Percentiles rank a stretch among this genome's conserved stretches.
phyloP scores from a whole-genome alignment of 805 yeast genomes.

The Candida ipomoeae region DNA sequence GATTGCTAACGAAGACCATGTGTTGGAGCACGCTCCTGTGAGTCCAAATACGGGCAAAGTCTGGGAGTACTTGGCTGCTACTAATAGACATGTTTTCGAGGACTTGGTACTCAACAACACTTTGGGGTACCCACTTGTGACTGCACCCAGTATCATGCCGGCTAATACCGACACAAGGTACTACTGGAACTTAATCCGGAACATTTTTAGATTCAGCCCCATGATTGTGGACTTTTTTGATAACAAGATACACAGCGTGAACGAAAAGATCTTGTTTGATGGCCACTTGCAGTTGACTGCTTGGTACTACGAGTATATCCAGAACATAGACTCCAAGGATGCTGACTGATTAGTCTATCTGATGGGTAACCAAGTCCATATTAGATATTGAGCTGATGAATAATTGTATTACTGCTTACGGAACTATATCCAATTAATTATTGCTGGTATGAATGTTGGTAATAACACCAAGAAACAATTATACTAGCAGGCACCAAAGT shows the following conservation, averaged over 20 bases:
- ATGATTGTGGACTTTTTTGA: constrained; percentile 22
- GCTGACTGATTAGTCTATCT: constrained; percentile 2
- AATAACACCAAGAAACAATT: no score
- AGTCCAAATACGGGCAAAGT: constrained; percentile 24
- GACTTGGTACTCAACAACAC: constrained; percentile 36
- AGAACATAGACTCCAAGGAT: constrained; percentile 12
- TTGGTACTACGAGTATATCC: constrained; percentile 38
- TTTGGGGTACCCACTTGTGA: constrained; percentile 27
- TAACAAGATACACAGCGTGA: constrained; percentile 43
- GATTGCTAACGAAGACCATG: constrained; percentile 4
- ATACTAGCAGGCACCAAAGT: no score
- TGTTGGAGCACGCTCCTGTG: constrained; percentile 14
- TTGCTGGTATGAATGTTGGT: no score
- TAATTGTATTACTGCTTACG: no score
- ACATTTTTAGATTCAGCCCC: constrained; percentile 61
- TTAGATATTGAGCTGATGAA: no score
- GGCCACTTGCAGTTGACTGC: constrained; percentile 60
- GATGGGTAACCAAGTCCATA: no score
- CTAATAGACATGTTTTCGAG: constrained; percentile 43
- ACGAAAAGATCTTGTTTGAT: constrained; percentile 53
- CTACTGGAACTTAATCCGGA: constrained; percentile 58
- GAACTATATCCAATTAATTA: no score
- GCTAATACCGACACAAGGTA: constrained; percentile 70
- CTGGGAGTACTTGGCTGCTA: constrained; percentile 43
- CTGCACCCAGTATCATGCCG: constrained; percentile 58